Percentiles rank a stretch among this genome's conserved stretches.
phyloP scores from a whole-genome alignment of 2,329 filamentous ascomycete genomes.

The Amauroascus verrucosus region DNA sequence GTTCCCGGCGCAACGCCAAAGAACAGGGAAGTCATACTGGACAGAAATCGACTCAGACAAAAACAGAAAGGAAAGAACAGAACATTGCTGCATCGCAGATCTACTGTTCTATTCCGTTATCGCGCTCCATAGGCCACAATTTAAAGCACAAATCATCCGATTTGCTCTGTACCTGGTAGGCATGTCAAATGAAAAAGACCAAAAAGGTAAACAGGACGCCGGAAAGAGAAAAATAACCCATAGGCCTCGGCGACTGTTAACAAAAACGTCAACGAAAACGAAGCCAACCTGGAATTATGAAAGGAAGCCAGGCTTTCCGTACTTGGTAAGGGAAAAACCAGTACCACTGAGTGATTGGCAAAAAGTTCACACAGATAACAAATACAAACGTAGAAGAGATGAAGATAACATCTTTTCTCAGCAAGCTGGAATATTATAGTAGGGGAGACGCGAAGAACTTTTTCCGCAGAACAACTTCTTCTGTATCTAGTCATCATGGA shows the following conservation, averaged over 20 bases:
- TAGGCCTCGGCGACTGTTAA: neutral
- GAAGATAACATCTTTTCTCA: slow-evolving; percentile 1
- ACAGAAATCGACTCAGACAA: neutral
- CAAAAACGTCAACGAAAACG: neutral
- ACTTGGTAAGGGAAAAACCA: neutral
- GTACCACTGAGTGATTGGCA: neutral
- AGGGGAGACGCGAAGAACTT: neutral
- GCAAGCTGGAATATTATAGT: neutral
- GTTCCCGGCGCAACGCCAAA: neutral
- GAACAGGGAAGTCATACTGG: neutral
- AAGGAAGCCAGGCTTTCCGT: neutral
- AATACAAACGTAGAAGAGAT: neutral
- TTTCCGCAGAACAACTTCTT: slow-evolving; percentile 3
- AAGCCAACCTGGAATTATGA: neutral
- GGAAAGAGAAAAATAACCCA: neutral
- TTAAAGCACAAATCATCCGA: slow-evolving; percentile 3
- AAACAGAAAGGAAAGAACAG: neutral
- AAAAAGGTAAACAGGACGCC: neutral
- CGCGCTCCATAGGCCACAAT: neutral
- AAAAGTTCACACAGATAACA: neutral
- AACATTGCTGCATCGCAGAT: neutral
- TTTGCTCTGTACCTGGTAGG: neutral
- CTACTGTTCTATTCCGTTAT: neutral
- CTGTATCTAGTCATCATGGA: neutral
- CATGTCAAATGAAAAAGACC: neutral